A percentile compares a stretch with the other conserved stretches of the same genome.
These are phyloP conservation scores for Geranium brycei DNA, from an alignment of 345 rosid genomes.

Conservation along the genomic window DNA sequence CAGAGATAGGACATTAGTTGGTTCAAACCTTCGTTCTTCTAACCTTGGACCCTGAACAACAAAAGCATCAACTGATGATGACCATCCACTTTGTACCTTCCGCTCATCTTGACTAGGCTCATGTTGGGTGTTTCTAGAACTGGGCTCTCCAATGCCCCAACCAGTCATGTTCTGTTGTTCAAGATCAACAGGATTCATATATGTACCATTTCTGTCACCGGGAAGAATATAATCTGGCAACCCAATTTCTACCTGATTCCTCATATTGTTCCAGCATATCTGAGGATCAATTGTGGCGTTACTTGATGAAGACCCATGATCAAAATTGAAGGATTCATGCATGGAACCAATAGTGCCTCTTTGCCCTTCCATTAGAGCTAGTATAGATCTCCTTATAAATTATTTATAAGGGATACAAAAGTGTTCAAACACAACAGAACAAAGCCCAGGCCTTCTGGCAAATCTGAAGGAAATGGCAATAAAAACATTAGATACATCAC, in stretches of 20 bases:
- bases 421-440: not conserved
- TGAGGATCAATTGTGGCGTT: constrained; percentile 51
- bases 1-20: constrained; percentile 15
- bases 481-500: not conserved
- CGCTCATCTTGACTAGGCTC: constrained; percentile 29
- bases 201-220: constrained; percentile 20
- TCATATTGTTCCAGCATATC: constrained; percentile 49
- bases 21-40: constrained; percentile 35
- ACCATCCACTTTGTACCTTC: constrained; percentile 33
- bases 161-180: constrained; percentile 35
- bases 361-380: constrained; percentile 70
- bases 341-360: constrained; percentile 62
- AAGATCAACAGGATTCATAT: constrained; percentile 34
- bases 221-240: constrained; percentile 36
- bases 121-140: constrained; percentile 35
- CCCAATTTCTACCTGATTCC: constrained; percentile 33
- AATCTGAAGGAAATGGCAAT: not conserved
- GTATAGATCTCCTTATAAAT: too few relatives aligned
- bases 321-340: constrained; percentile 61
- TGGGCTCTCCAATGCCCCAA: constrained; percentile 41
- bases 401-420: not conserved
- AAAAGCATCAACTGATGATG: constrained; percentile 20
- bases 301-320: constrained; percentile 62
- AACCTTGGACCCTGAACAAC: constrained; percentile 19
- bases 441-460: not conserved